A percentile compares a stretch with the other conserved stretches of the same genome.
These are phyloP conservation scores for Haematococcus lacustris DNA, from an alignment of 139 green algal species.

Conservation along the genomic window DNA sequence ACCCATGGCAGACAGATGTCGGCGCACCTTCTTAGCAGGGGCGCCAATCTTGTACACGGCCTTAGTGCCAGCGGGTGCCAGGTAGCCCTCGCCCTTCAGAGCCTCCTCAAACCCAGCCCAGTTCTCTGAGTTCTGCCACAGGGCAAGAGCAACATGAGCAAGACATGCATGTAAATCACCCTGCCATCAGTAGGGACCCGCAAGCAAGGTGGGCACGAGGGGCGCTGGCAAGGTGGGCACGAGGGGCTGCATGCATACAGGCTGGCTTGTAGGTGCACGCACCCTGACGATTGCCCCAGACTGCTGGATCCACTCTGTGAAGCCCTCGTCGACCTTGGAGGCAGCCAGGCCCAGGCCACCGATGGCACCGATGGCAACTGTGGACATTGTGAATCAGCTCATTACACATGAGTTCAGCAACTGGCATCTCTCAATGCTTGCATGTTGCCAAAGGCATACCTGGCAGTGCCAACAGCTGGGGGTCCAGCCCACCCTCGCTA, in stretches of 20 bases:
- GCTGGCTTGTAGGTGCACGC: background rate
- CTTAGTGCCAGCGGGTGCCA: background rate
- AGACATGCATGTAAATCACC: background rate
- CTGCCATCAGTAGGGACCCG: background rate
- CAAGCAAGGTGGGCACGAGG: background rate
- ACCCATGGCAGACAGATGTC: no score
- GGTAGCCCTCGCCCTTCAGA: background rate
- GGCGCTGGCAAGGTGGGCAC: background rate
- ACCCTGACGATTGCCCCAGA: constrained; percentile 14
- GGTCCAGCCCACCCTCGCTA: background rate
- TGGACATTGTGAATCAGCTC: background rate
- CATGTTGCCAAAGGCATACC: constrained; percentile 7
- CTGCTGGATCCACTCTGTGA: constrained; percentile 12
- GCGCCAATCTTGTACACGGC: background rate
- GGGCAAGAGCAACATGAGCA: background rate
- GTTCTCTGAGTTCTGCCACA: constrained; percentile 5
- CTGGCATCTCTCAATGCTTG: background rate
- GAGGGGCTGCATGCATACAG: background rate
- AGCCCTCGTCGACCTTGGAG: constrained; percentile 19
- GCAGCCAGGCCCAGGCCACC: constrained; percentile 12
- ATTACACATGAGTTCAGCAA: background rate
- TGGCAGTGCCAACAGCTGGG: constrained; percentile 1
- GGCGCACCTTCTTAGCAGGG: no score
- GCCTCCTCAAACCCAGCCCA: constrained; percentile 13
- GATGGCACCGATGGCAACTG: constrained; percentile 12